Evolutionary conservation across 495 filamentous ascomycete genomes (phyloP).

Genomic region (Aspergillus wentii): DNA sequence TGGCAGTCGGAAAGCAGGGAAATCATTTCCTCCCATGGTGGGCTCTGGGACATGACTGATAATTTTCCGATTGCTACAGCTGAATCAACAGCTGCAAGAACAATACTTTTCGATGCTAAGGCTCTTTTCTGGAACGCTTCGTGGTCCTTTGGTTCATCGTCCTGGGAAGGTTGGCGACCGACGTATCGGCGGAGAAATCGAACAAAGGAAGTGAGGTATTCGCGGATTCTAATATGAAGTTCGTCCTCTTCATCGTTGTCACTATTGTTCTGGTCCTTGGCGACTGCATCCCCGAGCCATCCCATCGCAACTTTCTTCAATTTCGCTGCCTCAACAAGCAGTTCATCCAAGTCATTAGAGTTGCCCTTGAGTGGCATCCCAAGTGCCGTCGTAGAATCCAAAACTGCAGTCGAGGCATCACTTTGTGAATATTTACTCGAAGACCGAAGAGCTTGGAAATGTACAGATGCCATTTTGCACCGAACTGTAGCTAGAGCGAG

Average conservation of each 20-base stretch:
- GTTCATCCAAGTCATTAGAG: slow-evolving; percentile 60
- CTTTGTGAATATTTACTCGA: slow-evolving; percentile 16
- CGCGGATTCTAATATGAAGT: slow-evolving; percentile 19
- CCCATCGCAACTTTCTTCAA: slow-evolving; percentile 57
- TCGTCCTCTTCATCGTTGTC: slow-evolving; percentile 15
- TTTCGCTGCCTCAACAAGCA: slow-evolving; percentile 58
- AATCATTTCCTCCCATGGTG: slow-evolving; percentile 36
- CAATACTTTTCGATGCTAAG: slow-evolving; percentile 27
- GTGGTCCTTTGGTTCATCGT: slow-evolving; percentile 24
- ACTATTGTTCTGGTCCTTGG: slow-evolving; percentile 14
- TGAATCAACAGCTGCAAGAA: slow-evolving; percentile 38
- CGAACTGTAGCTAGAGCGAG: slow-evolving; percentile 33
- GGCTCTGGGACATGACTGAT: slow-evolving; percentile 32
- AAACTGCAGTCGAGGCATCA: slow-evolving; percentile 19
- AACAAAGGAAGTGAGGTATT: slow-evolving; percentile 37
- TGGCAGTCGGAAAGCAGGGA: slow-evolving; percentile 33
- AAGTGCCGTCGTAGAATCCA: slow-evolving; percentile 40
- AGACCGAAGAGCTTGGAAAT: slow-evolving; percentile 31
- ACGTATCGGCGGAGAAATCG: slow-evolving; percentile 44
- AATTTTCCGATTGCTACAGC: slow-evolving; percentile 36
- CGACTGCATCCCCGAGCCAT: slow-evolving; percentile 40
- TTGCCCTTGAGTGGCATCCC: slow-evolving; percentile 61
- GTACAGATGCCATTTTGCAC: slow-evolving; percentile 38
- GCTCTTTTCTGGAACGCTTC: slow-evolving; percentile 28
- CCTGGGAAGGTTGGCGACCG: slow-evolving; percentile 25